Conservation (phyloP, 495 filamentous ascomycete genomes). For the Lasiosphaeria miniovina region DNA sequence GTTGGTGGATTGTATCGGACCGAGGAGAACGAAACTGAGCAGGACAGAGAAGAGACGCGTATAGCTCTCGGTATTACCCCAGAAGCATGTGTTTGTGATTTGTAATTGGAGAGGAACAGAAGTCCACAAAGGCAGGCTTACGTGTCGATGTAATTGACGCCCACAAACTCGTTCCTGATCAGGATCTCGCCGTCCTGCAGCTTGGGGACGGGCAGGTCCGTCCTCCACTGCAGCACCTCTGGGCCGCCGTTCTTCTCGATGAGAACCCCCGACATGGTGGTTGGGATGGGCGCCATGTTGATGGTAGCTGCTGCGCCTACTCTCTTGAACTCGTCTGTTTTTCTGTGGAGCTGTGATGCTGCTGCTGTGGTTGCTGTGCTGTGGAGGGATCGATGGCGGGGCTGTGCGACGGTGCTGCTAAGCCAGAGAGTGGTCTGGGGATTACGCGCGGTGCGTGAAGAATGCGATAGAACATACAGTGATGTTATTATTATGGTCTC, state of each 20-base stretch:
- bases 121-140: constrained; percentile 31
- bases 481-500: too few species aligned
- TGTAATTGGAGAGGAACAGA: not conserved
- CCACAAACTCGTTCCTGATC: constrained; percentile 80
- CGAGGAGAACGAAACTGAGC: not conserved
- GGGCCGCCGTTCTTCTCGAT: constrained; percentile 74
- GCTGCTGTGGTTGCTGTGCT: too few species aligned
- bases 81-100: too few species aligned
- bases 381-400: too few species aligned
- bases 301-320: too few species aligned
- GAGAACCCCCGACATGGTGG: constrained; percentile 72
- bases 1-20: not conserved
- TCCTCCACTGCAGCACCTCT: constrained; percentile 73
- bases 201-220: constrained; percentile 71
- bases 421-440: too few species aligned
- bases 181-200: constrained; percentile 71
- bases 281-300: constrained; percentile 37
- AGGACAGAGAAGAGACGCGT: too few species aligned
- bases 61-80: not conserved
- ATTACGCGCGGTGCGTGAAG: too few species aligned
- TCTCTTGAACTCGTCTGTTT: too few species aligned
- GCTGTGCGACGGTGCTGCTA: too few species aligned
- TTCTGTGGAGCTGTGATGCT: too few species aligned
- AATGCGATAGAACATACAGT: too few species aligned
- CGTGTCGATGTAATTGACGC: constrained; percentile 88